These are phyloP conservation scores for Gloeostereum incarnatum DNA, from an alignment of 768 basidiomycete species.

Conservation along the genomic window DNA sequence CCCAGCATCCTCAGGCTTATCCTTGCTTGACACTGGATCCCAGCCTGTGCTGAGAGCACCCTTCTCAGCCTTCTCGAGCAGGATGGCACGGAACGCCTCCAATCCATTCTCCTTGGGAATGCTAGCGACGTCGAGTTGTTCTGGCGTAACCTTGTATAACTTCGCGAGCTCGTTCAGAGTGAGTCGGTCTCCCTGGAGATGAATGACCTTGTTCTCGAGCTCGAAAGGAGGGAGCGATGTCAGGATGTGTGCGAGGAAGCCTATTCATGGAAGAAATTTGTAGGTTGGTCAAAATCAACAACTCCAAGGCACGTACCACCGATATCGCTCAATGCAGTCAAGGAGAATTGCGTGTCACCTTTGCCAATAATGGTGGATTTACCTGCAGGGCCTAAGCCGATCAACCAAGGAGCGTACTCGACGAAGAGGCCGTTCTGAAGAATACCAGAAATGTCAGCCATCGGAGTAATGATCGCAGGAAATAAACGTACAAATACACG, in stretches of 20 bases:
- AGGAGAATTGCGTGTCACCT: constrained; percentile 18
- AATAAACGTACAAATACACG: too few relatives aligned
- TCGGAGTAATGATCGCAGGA: too few relatives aligned
- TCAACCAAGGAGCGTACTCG: constrained; percentile 21
- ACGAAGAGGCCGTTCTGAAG: constrained; percentile 26
- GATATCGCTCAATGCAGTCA: constrained; percentile 22
- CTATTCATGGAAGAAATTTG: constrained; percentile 6
- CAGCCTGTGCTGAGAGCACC: constrained; percentile 23
- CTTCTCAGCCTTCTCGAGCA: constrained; percentile 18
- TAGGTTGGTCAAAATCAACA: background rate
- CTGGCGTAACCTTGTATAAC: too few relatives aligned
- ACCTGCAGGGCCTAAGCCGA: constrained; percentile 17
- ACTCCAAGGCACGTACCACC: constrained; percentile 14
- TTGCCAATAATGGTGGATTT: constrained; percentile 22
- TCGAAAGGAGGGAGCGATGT: constrained; percentile 15
- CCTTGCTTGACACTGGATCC: constrained; percentile 20
- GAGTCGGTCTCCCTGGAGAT: constrained; percentile 20
- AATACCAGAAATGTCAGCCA: too few relatives aligned
- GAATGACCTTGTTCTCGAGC: constrained; percentile 18
- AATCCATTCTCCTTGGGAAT: constrained; percentile 9
- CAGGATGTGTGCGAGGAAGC: constrained; percentile 20
- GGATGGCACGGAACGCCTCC: constrained; percentile 10
- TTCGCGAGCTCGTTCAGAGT: constrained; percentile 12
- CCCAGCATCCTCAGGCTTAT: constrained; percentile 18
- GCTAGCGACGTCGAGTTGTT: too few relatives aligned